Evolutionary conservation across 768 basidiomycete species (phyloP).

Genomic region (Wakefieldia striispora): DNA sequence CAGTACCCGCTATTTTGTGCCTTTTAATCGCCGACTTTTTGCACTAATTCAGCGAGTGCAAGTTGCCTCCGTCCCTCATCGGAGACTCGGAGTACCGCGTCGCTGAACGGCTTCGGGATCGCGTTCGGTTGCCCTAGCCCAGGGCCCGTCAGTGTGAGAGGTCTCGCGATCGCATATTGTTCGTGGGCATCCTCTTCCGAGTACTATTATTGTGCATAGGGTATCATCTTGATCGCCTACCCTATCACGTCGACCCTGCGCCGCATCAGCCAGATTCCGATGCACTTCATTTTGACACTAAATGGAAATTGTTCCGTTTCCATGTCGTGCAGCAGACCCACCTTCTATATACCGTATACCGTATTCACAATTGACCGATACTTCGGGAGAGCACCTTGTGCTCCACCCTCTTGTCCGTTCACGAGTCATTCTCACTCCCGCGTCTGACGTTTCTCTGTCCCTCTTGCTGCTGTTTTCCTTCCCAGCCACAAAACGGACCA

Average conservation of each 20-base stretch:
- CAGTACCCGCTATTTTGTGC: slow-evolving; percentile 11
- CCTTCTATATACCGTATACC: slow-evolving; percentile 18
- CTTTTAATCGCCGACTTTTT: slow-evolving; percentile 32
- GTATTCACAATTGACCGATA: slow-evolving; percentile 22
- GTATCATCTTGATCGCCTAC: slow-evolving; percentile 36
- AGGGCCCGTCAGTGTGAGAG: neutral
- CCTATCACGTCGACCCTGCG: slow-evolving; percentile 37
- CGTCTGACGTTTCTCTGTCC: too few species aligned
- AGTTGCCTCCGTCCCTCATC: neutral
- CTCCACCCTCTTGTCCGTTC: neutral
- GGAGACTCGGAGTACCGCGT: neutral
- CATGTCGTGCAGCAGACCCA: slow-evolving; percentile 18
- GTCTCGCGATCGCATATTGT: neutral
- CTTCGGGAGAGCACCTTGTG: slow-evolving; percentile 6
- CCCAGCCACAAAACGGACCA: neutral
- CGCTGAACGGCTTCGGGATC: slow-evolving; percentile 12
- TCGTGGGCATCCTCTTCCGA: slow-evolving; percentile 8
- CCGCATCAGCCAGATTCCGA: slow-evolving; percentile 33
- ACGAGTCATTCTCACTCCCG: too few species aligned
- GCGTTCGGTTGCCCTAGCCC: slow-evolving; percentile 23
- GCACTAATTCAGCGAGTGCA: slow-evolving; percentile 21
- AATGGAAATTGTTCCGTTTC: slow-evolving; percentile 25
- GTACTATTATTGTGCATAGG: slow-evolving; percentile 21
- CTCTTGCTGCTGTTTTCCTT: neutral
- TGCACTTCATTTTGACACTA: slow-evolving; percentile 25